A percentile compares a stretch with the other conserved stretches of the same genome.
These are phyloP conservation scores for Eugenia klotzschiana DNA, from an alignment of 441 rosid species.

Conservation along the genomic window DNA sequence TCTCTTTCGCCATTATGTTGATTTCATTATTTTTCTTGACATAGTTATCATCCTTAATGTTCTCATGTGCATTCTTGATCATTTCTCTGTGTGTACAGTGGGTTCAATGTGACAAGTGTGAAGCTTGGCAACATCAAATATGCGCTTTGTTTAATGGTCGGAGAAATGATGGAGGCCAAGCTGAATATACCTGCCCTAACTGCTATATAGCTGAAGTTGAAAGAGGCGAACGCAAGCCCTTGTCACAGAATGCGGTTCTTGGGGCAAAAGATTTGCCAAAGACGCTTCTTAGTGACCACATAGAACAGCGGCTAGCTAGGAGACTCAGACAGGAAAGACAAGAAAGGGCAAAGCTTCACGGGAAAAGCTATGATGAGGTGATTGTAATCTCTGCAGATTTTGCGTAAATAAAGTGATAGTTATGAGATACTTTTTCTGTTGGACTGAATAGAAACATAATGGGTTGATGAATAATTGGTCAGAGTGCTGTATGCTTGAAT, in stretches of 20 bases:
- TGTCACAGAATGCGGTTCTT: conserved; percentile 97
- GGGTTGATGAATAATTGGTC: background rate
- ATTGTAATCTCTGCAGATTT: conserved; percentile 1
- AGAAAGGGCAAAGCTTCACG: conserved; percentile 85
- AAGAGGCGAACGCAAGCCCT: conserved; percentile 80
- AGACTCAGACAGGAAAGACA: conserved; percentile 70
- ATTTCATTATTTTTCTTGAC: conserved; percentile 3
- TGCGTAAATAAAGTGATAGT: background rate
- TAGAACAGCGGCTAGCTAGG: conserved; percentile 78
- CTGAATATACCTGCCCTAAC: conserved; percentile 98
- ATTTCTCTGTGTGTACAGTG: conserved; percentile 39
- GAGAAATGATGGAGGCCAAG: conserved; percentile 98
- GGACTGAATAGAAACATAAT: background rate
- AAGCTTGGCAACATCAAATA: conserved; percentile 99
- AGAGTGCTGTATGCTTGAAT: background rate
- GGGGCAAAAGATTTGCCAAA: conserved; percentile 97
- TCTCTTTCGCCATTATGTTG: background rate
- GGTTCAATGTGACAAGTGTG: conserved; percentile 99
- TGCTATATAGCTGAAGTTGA: conserved; percentile 86
- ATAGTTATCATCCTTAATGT: conserved; percentile 5
- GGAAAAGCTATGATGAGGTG: conserved; percentile 94
- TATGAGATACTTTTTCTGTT: background rate
- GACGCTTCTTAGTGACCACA: conserved; percentile 93
- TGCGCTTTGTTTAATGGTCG: conserved; percentile 97
- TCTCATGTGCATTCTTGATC: background rate